These are phyloP conservation scores for Stachybotrys elegans DNA, from an alignment of 2,329 filamentous ascomycete species.

Conservation along the genomic window DNA sequence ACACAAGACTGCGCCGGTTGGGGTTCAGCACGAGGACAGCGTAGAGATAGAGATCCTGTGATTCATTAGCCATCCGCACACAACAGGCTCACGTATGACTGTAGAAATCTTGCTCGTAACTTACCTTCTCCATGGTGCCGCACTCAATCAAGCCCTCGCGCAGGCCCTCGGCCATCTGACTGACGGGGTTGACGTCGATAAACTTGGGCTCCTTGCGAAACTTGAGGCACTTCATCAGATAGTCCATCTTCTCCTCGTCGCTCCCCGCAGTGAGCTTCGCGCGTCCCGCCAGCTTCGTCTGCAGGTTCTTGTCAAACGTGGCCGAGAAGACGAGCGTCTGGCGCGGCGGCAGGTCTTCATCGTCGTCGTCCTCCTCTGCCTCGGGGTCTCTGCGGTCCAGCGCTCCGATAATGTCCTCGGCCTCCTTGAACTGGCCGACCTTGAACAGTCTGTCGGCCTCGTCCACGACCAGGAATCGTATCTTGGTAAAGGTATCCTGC, in stretches of 20 bases:
- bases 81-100: no score
- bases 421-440: conserved; percentile 92
- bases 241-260: conserved; percentile 82
- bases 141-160: conserved; percentile 92
- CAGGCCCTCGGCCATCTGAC: conserved; percentile 80
- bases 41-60: conserved; percentile 85
- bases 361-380: conserved; percentile 45
- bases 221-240: conserved; percentile 82
- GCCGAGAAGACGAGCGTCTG: conserved; percentile 97
- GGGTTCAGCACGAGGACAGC: conserved; percentile 78
- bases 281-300: conserved; percentile 85
- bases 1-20: conserved; percentile 76
- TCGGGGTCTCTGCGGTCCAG: conserved; percentile 69
- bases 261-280: conserved; percentile 40
- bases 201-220: conserved; percentile 86
- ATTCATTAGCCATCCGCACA: conserved; percentile 16
- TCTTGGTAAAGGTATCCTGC: conserved; percentile 63
- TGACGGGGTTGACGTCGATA: conserved; percentile 83
- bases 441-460: conserved; percentile 90
- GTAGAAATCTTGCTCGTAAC: conserved; percentile 6
- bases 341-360: conserved; percentile 45
- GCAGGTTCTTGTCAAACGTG: conserved; percentile 86
- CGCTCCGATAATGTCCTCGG: conserved; percentile 78
- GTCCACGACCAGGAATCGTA: conserved; percentile 83
- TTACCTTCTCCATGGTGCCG: conserved; percentile 83